Evolutionary conservation across 2,329 filamentous ascomycete genomes (phyloP).

Genomic region (Thielaviopsis ethacetica): DNA sequence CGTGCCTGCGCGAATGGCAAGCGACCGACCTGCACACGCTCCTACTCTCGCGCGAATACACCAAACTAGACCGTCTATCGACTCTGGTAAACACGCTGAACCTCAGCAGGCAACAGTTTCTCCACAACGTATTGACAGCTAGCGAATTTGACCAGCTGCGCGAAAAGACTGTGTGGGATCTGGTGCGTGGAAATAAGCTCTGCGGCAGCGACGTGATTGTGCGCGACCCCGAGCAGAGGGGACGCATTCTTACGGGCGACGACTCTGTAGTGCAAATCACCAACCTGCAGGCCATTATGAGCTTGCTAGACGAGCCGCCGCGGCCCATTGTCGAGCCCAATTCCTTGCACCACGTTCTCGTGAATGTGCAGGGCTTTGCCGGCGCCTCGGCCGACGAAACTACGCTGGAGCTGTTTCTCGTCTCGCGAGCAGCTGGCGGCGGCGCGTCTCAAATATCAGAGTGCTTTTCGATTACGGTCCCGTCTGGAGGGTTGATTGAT

Average conservation of each 20-base stretch:
- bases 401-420: conserved; percentile 62
- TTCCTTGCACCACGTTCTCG: conserved; percentile 62
- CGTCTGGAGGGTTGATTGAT: conserved; percentile 54
- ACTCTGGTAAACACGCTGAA: conserved; percentile 70
- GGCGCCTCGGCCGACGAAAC: conserved; percentile 62
- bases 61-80: conserved; percentile 64
- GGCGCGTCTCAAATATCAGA: conserved; percentile 59
- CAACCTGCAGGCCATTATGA: conserved; percentile 89
- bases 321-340: conserved; percentile 49
- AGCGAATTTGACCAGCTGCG: conserved; percentile 68
- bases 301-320: conserved; percentile 72
- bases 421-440: conserved; percentile 49
- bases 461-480: conserved; percentile 63
- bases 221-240: conserved; percentile 66
- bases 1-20: conserved; percentile 94
- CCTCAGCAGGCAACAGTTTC: conserved; percentile 68
- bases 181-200: conserved; percentile 87
- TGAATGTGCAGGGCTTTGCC: conserved; percentile 71
- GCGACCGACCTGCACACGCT: conserved; percentile 91
- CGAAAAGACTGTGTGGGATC: conserved; percentile 86
- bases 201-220: conserved; percentile 91
- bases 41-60: conserved; percentile 67
- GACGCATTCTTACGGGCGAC: conserved; percentile 74
- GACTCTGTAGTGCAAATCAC: conserved; percentile 88
- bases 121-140: conserved; percentile 83